Evolutionary conservation across 306 rosid species (phyloP).

Genomic region (Sophora flavescens): DNA sequence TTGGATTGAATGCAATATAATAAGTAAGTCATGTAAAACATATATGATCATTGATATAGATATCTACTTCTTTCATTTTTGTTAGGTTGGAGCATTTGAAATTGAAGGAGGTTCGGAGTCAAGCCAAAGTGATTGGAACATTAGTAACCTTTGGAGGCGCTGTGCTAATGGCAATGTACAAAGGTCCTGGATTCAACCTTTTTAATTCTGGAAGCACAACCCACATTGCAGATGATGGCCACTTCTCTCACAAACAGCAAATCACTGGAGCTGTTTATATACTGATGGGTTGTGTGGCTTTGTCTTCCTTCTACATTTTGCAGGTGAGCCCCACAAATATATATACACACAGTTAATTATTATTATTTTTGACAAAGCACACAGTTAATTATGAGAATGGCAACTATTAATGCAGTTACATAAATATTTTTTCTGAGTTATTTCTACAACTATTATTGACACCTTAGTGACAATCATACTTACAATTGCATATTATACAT

Average conservation of each 20-base stretch:
- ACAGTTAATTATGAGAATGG: neutral
- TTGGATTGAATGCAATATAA: too few species aligned
- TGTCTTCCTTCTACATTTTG: conserved; percentile 72
- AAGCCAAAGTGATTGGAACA: conserved; percentile 75
- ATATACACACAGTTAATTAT: neutral
- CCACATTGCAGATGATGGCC: conserved; percentile 14
- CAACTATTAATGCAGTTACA: too few species aligned
- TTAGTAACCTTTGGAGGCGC: conserved; percentile 75
- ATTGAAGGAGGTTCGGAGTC: conserved; percentile 55
- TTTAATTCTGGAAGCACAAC: conserved; percentile 41
- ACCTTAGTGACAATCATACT: too few species aligned
- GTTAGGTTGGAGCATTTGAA: conserved; percentile 59
- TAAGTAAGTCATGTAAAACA: neutral
- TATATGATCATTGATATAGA: neutral
- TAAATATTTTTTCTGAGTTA: too few species aligned
- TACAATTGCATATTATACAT: too few species aligned
- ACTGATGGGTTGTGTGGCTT: conserved; percentile 65
- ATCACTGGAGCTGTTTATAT: conserved; percentile 58
- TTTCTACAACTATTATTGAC: too few species aligned
- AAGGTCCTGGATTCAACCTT: conserved; percentile 65
- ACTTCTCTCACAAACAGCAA: conserved; percentile 48
- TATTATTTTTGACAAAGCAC: too few species aligned
- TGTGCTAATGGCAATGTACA: conserved; percentile 71
- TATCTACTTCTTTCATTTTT: neutral
- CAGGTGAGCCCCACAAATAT: conserved; percentile 43